These are phyloP conservation scores for Biscogniauxia sp. DNA, from an alignment of 2,329 filamentous ascomycete species.

Conservation along the genomic window DNA sequence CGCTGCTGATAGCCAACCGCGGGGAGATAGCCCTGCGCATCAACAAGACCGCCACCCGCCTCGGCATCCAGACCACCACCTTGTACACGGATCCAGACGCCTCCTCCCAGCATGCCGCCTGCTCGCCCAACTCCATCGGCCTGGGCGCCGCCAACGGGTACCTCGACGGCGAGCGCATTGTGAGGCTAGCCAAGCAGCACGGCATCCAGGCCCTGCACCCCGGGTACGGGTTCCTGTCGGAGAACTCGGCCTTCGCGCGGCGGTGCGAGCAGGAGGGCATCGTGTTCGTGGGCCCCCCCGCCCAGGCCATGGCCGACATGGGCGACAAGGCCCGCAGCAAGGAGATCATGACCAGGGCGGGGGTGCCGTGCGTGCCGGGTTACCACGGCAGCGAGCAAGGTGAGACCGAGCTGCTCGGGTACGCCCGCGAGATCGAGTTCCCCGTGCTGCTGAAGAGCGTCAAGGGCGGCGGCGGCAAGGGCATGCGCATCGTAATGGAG, in stretches of 20 bases:
- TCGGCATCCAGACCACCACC: constrained; percentile 90
- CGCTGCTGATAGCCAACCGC: constrained; percentile 92
- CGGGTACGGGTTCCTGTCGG: constrained; percentile 92
- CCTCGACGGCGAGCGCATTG: constrained; percentile 90
- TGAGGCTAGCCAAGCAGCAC: constrained; percentile 79
- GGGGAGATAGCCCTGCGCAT: constrained; percentile 96
- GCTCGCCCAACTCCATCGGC: constrained; percentile 79
- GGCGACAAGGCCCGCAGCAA: constrained; percentile 71
- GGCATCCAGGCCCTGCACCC: constrained; percentile 92
- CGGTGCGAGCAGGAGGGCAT: constrained; percentile 87
- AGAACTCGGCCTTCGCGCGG: constrained; percentile 87
- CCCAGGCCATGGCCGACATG: constrained; percentile 73
- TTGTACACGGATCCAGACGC: constrained; percentile 93
- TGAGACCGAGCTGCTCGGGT: constrained; percentile 54
- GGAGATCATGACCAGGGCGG: constrained; percentile 94
- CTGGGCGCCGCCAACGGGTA: constrained; percentile 83
- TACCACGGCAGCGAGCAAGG: constrained; percentile 89
- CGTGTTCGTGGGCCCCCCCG: constrained; percentile 90
- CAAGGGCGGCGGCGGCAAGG: constrained; percentile 79
- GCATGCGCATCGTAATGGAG: constrained; percentile 71
- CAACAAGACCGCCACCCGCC: constrained; percentile 78
- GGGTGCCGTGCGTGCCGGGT: constrained; percentile 92
- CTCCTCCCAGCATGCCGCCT: constrained; percentile 80
- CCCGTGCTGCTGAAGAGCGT: constrained; percentile 79
- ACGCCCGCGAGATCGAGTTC: constrained; percentile 69